These are phyloP conservation scores for Stropharia rugosoannulata DNA, from an alignment of 768 basidiomycete species.

Conservation along the genomic window DNA sequence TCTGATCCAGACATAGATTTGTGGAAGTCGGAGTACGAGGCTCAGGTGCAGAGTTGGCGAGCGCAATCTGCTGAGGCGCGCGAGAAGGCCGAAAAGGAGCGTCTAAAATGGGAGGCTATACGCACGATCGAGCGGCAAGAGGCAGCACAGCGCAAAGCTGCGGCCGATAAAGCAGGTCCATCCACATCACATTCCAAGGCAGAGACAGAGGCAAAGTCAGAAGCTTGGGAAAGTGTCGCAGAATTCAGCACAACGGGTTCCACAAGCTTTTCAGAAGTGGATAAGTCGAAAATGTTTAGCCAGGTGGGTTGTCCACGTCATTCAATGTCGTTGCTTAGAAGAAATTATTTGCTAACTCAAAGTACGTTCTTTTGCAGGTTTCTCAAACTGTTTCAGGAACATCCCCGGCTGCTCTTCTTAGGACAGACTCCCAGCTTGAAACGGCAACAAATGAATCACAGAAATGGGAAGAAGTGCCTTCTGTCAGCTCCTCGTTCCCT, in stretches of 20 bases:
- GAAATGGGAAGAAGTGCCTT: conserved; percentile 76
- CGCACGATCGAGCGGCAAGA: conserved; percentile 53
- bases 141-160: conserved; percentile 36
- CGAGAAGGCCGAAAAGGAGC: conserved; percentile 72
- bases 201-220: conserved; percentile 7
- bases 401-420: conserved; percentile 16
- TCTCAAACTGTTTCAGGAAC: not conserved
- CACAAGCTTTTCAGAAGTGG: conserved; percentile 9
- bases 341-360: not conserved
- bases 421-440: conserved; percentile 35
- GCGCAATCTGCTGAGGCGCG: conserved; percentile 70
- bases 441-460: conserved; percentile 44
- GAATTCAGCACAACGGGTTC: conserved; percentile 10
- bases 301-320: not conserved
- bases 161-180: conserved; percentile 23
- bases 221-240: conserved; percentile 19
- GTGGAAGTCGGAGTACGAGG: conserved; percentile 71
- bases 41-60: conserved; percentile 69
- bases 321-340: not conserved
- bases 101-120: conserved; percentile 68
- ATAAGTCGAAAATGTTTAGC: conserved; percentile 1
- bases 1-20: conserved; percentile 34
- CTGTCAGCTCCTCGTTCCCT: conserved; percentile 67
- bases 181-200: conserved; percentile 12
- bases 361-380: not conserved